Base-by-base conservation (phyloP, 257 asterid species). In the Scutellaria galericulata region DNA sequence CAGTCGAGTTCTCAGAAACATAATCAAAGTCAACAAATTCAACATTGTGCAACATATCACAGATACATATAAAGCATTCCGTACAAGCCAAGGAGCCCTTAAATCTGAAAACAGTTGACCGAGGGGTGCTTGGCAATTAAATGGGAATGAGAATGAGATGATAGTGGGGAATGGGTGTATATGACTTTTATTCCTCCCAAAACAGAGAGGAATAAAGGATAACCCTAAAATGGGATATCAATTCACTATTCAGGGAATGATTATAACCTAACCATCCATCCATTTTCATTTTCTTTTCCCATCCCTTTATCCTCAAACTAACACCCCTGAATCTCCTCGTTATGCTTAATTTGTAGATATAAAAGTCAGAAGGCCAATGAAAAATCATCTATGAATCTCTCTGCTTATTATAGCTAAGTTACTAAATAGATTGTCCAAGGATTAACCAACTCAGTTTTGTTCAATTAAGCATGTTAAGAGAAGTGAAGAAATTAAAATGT, bases 301-400 rank as follows among this genome's bases (percentile, higher is more conserved):
- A 31, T 31, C 37, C 37, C 37, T 31, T 31, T 31, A 31, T 31
- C 37, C 37, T 2, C 3, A 31, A 31, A 31, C 37, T 31, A 31
- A 31, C 37, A 31, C 37, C 37, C 35, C 37, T 31, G 59, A 60
- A 60, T 75, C 45, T 40, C 31, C 62, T 54, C 39, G 46, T 47
- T 39, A 20, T 39, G 74, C 65, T 37, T 56, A 64, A 54, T 48
- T 73, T 56, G 51, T 15, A 35, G 40, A 52, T 40, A 52, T 20
- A 27, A 55, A 76, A 20, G 22, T 50, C 12, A 53, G 52, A 27
- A 55, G 15, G 47, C 50, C 61, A 39, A 10, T 45, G 72, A 37
- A 57, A 55, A 71, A 58, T 58, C 58, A 64, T 64, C 37, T 64
- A 40, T 37, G 37, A 31, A 57, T 42, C 44, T 71, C 20, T 71